Conservation (phyloP, 768 basidiomycete genomes). For the Leucocoprinus leucothites region DNA sequence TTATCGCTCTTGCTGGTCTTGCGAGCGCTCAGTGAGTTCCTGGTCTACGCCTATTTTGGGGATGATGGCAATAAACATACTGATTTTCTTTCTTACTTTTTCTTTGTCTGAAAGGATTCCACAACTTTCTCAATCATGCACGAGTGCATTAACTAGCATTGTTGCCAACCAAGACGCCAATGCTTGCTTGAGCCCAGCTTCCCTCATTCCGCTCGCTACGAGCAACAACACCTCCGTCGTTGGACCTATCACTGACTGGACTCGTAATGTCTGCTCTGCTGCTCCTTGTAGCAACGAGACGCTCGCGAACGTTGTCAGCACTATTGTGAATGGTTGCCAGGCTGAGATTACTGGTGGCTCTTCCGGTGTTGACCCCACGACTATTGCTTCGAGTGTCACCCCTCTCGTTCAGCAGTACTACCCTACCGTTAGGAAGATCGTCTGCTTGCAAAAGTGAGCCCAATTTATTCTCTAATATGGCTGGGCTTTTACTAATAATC, state of each 20-base stretch:
- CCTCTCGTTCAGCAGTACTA: slow-evolving; percentile 49
- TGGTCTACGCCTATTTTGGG: background rate
- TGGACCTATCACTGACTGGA: slow-evolving; percentile 53
- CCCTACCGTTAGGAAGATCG: slow-evolving; percentile 50
- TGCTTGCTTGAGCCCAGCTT: slow-evolving; percentile 46
- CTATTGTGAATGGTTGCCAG: slow-evolving; percentile 46
- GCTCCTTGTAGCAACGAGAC: slow-evolving; percentile 57
- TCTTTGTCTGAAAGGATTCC: slow-evolving; percentile 13
- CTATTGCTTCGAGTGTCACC: slow-evolving; percentile 20
- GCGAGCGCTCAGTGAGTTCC: slow-evolving; percentile 37
- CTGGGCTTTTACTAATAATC: background rate
- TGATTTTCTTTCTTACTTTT: background rate
- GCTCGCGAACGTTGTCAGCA: slow-evolving; percentile 48
- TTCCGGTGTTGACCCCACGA: background rate
- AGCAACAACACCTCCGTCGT: slow-evolving; percentile 36
- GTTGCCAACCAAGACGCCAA: slow-evolving; percentile 39
- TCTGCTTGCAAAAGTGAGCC: slow-evolving; percentile 65
- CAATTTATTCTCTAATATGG: background rate
- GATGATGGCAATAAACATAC: background rate
- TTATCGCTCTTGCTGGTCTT: slow-evolving; percentile 25
- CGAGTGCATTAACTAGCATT: slow-evolving; percentile 40
- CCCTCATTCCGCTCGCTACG: slow-evolving; percentile 39
- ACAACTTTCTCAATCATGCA: slow-evolving; percentile 48
- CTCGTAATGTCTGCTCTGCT: slow-evolving; percentile 48
- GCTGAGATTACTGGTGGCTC: slow-evolving; percentile 26